Evolutionary conservation across 805 yeast genomes (phyloP).

Genomic region (Metschnikowia shivogae): DNA sequence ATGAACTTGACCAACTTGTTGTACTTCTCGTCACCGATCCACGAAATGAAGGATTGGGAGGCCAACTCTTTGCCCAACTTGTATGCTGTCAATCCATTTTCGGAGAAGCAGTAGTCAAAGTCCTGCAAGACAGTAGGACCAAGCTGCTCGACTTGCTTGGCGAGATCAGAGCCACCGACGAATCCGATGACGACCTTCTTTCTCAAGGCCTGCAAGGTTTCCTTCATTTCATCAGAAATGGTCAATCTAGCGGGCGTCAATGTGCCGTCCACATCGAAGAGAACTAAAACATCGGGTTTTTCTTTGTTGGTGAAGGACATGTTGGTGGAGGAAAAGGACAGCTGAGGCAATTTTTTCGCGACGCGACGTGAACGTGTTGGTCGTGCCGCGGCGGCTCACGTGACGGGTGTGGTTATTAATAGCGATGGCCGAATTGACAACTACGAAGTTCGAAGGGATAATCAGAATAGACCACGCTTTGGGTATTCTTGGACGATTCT

Average conservation of each 20-base stretch:
- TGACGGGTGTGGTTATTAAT: not conserved
- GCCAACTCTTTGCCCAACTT: constrained; percentile 84
- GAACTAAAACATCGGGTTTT: constrained; percentile 80
- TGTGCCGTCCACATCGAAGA: constrained; percentile 98
- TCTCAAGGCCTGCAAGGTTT: constrained; percentile 69
- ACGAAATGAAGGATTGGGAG: constrained; percentile 87
- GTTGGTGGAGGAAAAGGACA: constrained; percentile 3
- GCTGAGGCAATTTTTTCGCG: constrained; percentile 1
- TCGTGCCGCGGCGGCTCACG: not conserved
- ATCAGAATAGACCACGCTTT: no score
- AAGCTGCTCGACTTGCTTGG: constrained; percentile 93
- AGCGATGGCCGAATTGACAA: no score
- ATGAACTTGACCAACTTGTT: constrained; percentile 83
- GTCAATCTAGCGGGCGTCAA: constrained; percentile 92
- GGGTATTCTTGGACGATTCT: no score
- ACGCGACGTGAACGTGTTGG: constrained; percentile 1
- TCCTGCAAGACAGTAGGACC: constrained; percentile 72
- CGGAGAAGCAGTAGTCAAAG: constrained; percentile 95
- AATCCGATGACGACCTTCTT: constrained; percentile 93
- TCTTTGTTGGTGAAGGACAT: constrained; percentile 71
- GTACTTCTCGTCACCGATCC: constrained; percentile 96
- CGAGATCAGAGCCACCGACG: constrained; percentile 95
- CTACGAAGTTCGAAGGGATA: no score
- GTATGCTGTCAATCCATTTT: constrained; percentile 98
- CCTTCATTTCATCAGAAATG: constrained; percentile 73